Base-by-base conservation (phyloP, 805 yeast genomes). In the Cyberlindnera misumaiensis region DNA sequence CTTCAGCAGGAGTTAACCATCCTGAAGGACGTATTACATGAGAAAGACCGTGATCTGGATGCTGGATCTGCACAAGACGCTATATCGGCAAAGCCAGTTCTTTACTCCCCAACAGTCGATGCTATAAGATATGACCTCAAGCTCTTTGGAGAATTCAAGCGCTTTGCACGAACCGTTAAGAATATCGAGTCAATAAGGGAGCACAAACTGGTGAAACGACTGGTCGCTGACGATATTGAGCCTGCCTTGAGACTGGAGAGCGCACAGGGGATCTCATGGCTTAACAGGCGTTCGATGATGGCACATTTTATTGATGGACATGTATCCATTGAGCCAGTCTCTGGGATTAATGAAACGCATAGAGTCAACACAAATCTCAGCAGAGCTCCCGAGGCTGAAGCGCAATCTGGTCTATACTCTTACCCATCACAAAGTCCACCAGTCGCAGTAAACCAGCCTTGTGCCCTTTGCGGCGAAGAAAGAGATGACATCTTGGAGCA, bases 401-500 rank as follows among this genome's bases (percentile, higher is more conserved):
- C 48, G 11, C 62, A 64, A 12, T 44, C 63, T 0, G 68, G 63
- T 38, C 41, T 70, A 34, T 72, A 65, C 44, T 59, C 67, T 14
- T 70, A 62, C 42, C 74, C 76, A 7, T 46, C 56, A 4, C 60
- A 65, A 39, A 66, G 74, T 3, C 80, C 77, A 6, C 90, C 95
- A 1, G 78, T 83, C 13, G 95, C 95, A 0, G 73, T 83, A 16
- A 68, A 71, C 36, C 76, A 77, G 2, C 77, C 88, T 5, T 90
- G 97, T 62, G 69, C 88, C 4, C 66, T 90, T 31, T 90, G 97
- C 64, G 90, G 89, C 5, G 97, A 89, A 58, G 55, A 62, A 11
- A 70, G 95, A 43, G 71, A 73, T 52, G 86, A 79, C 51, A 70
- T 75, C 39, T 65, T 84, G 43, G 83, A 81, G 47, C 88, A 85